Base-by-base conservation (phyloP, 1,284 basidiomycete genomes). In the Cryptococcus sp. region DNA sequence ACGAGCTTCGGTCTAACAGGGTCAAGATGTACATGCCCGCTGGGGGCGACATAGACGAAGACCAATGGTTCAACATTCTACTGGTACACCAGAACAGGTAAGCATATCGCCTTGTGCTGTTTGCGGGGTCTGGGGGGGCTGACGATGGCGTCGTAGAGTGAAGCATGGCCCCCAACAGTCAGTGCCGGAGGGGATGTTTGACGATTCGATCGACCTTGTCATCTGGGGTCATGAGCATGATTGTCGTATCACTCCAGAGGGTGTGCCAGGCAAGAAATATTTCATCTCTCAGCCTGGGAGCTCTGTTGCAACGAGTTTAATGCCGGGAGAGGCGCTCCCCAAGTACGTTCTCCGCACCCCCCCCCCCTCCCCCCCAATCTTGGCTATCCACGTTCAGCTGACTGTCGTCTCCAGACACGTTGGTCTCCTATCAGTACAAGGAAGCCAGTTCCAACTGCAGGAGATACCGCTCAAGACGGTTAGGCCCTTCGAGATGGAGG, bases 161-260 rank as follows among this genome's bases (percentile, higher is more conserved):
- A 88, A 90, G 59, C 94, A 94, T 72, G 91, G 91, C 0, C 90
- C 91, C 3, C 91, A 96, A 71, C 88, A 92, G 64, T 89, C 83
- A 23, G 93, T 98, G 0, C 93, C 94, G 2, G 96, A 98, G 71
- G 88, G 89, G 57, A 90, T 96, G 84, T 98, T 98, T 68, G 95
- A 98, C 71, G 91, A 98, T 70, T 90, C 87, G 65, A 83, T 98
- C 56, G 86, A 96, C 69, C 82, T 98, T 4, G 90, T 99, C 8
- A 82, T 98, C 0, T 98, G 95, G 95, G 95, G 96, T 1, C 96
- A 99, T 72, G 96, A 99, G 75, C 96, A 99, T 72, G 95, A 98
- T 75, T 97, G 94, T 72, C 84, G 91, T 24, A 92, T 98, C 58
- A 80, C 84, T 2, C 95, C 95, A 0, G 91, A 97, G 70, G 82